Conservation (phyloP, 306 rosid species). For the Vigna trinervia region DNA sequence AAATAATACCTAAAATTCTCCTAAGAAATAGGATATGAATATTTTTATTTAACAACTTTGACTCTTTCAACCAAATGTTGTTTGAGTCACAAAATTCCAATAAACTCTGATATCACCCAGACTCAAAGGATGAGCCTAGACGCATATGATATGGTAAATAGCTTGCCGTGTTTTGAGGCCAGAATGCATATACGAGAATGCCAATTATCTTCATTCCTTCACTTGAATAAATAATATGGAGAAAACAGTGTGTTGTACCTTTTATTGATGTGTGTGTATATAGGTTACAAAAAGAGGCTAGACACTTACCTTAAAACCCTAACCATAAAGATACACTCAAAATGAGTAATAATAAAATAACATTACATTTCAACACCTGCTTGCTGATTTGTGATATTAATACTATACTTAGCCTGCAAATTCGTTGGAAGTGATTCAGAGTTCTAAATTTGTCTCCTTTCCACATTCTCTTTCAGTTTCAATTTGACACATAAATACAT, state of each 20-base stretch:
- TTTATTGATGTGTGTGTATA: no score
- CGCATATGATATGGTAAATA: neutral
- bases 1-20: no score
- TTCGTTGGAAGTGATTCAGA: slow-evolving; percentile 15
- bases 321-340: no score
- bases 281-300: no score
- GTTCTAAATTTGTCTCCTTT: neutral
- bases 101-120: neutral
- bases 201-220: slow-evolving; percentile 4
- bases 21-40: no score
- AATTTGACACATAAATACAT: neutral
- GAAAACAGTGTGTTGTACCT: no score
- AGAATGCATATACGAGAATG: neutral
- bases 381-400: neutral
- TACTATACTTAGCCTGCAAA: neutral
- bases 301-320: no score
- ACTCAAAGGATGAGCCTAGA: neutral
- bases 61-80: no score
- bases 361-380: neutral
- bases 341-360: no score
- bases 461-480: neutral
- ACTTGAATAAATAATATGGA: neutral
- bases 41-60: no score
- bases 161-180: neutral
- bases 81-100: neutral